These are phyloP conservation scores for Cytospora schulzeri DNA, from an alignment of 2,329 filamentous ascomycete species.

Conservation along the genomic window DNA sequence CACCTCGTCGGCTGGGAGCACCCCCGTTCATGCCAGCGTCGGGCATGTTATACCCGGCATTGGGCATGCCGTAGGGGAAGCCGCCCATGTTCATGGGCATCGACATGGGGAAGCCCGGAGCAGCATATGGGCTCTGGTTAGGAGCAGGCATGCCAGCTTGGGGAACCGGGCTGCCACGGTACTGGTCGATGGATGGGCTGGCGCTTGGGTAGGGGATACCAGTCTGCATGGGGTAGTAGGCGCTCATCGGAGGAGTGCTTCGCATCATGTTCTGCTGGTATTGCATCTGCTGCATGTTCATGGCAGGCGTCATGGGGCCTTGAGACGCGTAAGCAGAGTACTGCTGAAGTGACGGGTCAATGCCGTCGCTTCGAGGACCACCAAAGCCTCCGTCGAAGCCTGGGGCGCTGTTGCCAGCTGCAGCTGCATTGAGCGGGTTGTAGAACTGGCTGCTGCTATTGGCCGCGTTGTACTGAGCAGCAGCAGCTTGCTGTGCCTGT, in stretches of 20 bases:
- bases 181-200: conserved; percentile 56
- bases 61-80: conserved; percentile 43
- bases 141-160: conserved; percentile 42
- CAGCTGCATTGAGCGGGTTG: conserved; percentile 49
- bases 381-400: conserved; percentile 57
- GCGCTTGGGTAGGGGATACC: conserved; percentile 55
- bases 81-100: conserved; percentile 45
- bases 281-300: conserved; percentile 57
- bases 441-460: conserved; percentile 54
- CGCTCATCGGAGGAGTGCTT: conserved; percentile 55
- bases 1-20: conserved; percentile 24
- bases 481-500: conserved; percentile 33
- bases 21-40: conserved; percentile 26
- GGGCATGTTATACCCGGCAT: conserved; percentile 23
- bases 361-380: conserved; percentile 54
- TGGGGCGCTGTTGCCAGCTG: conserved; percentile 35
- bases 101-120: conserved; percentile 51
- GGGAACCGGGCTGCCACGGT: conserved; percentile 53
- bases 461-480: conserved; percentile 40
- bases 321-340: conserved; percentile 54
- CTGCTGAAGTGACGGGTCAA: conserved; percentile 50
- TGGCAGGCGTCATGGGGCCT: conserved; percentile 50
- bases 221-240: conserved; percentile 61
- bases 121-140: conserved; percentile 49
- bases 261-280: conserved; percentile 63